Evolutionary conservation across 2,329 filamentous ascomycete genomes (phyloP), one percentile per base, ranked within the genome.

Genomic region (Daldinia sp.): DNA sequence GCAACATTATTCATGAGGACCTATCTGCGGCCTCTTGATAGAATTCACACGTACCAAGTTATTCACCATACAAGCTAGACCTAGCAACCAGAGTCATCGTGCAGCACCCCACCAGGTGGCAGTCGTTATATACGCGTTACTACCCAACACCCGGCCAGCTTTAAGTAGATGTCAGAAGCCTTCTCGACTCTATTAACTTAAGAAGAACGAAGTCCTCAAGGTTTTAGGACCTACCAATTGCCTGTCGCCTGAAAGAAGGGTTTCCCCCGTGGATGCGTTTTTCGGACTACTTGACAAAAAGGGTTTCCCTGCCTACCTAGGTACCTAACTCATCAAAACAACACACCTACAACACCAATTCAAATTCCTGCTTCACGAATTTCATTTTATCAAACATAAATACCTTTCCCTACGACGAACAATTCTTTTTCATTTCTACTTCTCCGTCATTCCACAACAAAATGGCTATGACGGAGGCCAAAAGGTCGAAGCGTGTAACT

Each of bases 401-500:
- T n/a, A 27, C n/a, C 25, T 45, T 45, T 21, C 21, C 15, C 13
- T 13, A 13, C 21, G 1, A 15, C 13, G 15, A 27, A 9, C 13
- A 11, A 1, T 15, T 19, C 7, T 1, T 32, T 11, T 35, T 34
- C n/a, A 10, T 11, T 34, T 17, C 10, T 13, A 21, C n/a, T 17
- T 35, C 17, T 13, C n/a, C 3, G 47, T 3, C 3, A 10, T 25
- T 4, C 21, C 29, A 3, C 15, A n/a, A n/a, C 23, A 8, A 11
- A 21, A 6, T 29, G 17, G 8, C 48, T 23, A 23, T 4, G 2
- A 53, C 41, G 50, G 34, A 17, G 9, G 2, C 34, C 8, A 29
- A 2, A 37, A 63, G 52, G 41, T 55, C 21, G 21, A 60, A 61
- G 27, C 50, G 50, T 9, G 35, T 49, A 4, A 47, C 45, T 11